phyloP scores from a whole-genome alignment of 2,329 filamentous ascomycete species.

The Delphinella strobiligena region DNA sequence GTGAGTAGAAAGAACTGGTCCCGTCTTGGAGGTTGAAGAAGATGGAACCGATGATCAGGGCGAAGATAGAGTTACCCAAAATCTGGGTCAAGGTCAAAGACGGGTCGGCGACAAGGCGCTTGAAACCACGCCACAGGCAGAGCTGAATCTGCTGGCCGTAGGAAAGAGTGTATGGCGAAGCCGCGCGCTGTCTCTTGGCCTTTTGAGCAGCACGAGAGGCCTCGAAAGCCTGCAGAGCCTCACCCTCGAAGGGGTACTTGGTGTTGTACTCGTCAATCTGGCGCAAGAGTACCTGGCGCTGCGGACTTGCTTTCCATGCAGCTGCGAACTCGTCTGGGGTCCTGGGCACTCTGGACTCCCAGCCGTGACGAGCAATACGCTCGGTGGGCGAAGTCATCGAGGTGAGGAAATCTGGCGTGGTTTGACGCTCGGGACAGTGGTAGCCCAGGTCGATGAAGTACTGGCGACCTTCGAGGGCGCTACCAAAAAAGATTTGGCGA shows the following conservation, averaged over 20 bases:
- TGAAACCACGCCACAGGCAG: slow-evolving; percentile 71
- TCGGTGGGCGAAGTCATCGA: slow-evolving; percentile 50
- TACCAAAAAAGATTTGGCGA: slow-evolving; percentile 61
- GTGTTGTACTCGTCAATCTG: slow-evolving; percentile 36
- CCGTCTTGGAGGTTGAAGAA: slow-evolving; percentile 61
- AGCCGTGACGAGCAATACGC: slow-evolving; percentile 32
- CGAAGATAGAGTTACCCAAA: slow-evolving; percentile 62
- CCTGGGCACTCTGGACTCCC: slow-evolving; percentile 33
- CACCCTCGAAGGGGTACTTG: slow-evolving; percentile 33
- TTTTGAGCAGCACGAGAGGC: slow-evolving; percentile 35
- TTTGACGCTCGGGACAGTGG: slow-evolving; percentile 57
- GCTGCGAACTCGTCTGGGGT: slow-evolving; percentile 39
- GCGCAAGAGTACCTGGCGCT: slow-evolving; percentile 30
- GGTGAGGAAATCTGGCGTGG: slow-evolving; percentile 65
- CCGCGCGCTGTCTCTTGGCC: slow-evolving; percentile 40
- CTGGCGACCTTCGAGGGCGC: slow-evolving; percentile 47
- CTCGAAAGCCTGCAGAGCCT: slow-evolving; percentile 32
- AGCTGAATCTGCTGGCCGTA: slow-evolving; percentile 63
- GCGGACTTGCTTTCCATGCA: slow-evolving; percentile 42
- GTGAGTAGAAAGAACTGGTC: slow-evolving; percentile 65
- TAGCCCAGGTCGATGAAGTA: slow-evolving; percentile 67
- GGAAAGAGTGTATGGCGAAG: slow-evolving; percentile 75
- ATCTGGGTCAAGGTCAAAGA: slow-evolving; percentile 57
- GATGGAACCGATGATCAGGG: slow-evolving; percentile 66
- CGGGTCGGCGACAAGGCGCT: slow-evolving; percentile 64